These are phyloP conservation scores for Rhizophagus clarus DNA, from an alignment of 192 early-diverging fungal genomes.

Conservation along the genomic window DNA sequence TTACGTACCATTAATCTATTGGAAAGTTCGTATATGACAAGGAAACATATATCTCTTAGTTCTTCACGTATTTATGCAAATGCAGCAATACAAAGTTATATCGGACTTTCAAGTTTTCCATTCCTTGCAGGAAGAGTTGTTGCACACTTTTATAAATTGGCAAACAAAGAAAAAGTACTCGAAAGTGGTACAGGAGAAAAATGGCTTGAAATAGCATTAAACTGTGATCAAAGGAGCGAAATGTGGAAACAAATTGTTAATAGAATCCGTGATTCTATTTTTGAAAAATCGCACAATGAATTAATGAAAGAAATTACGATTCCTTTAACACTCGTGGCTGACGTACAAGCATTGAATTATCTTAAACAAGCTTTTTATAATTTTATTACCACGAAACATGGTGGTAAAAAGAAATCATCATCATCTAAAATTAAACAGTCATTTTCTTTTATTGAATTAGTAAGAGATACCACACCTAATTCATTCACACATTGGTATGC, in stretches of 20 bases:
- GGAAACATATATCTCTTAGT: not conserved
- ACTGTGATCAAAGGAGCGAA: not conserved
- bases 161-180: slow-evolving; percentile 9
- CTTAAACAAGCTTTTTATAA: slow-evolving; percentile 29
- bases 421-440: not conserved
- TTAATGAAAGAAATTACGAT: slow-evolving; percentile 9
- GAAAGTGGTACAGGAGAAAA: not conserved
- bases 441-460: slow-evolving; percentile 11
- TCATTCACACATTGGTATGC: slow-evolving; percentile 33
- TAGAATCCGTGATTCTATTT: not conserved
- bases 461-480: not conserved
- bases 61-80: slow-evolving; percentile 26
- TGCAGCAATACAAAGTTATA: slow-evolving; percentile 30
- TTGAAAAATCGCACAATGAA: not conserved
- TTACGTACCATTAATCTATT: slow-evolving; percentile 29
- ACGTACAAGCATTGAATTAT: slow-evolving; percentile 7
- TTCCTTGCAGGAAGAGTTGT: slow-evolving; percentile 17
- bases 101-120: slow-evolving; percentile 22
- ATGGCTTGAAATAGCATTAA: slow-evolving; percentile 27
- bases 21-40: not conserved
- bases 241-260: slow-evolving; percentile 20
- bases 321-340: slow-evolving; percentile 12
- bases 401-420: slow-evolving; percentile 7
- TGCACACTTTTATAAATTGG: slow-evolving; percentile 20
- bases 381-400: slow-evolving; percentile 14